phyloP scores from a whole-genome alignment of 2,329 filamentous ascomycete genomes.

The Daldinia sp. region DNA sequence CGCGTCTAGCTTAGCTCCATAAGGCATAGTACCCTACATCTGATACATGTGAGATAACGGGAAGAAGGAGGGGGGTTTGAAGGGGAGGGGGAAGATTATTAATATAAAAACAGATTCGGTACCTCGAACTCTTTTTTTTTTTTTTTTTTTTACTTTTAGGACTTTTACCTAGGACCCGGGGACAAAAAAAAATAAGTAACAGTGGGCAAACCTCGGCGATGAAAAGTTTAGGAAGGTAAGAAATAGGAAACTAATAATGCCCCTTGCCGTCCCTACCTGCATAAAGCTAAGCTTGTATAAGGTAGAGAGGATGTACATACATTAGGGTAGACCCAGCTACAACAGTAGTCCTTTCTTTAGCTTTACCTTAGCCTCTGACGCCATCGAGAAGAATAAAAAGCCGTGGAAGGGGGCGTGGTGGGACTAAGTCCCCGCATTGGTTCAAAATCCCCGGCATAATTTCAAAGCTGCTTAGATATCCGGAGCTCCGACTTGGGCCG shows the following conservation, averaged over 20 bases:
- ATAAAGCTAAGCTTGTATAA: constrained; percentile 1
- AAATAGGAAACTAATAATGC: background rate
- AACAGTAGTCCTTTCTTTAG: background rate
- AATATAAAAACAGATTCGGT: constrained; percentile 15
- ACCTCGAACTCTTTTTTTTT: background rate
- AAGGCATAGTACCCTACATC: constrained; percentile 16
- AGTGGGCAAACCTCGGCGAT: constrained; percentile 6
- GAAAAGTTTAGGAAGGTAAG: constrained; percentile 6
- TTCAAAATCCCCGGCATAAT: constrained; percentile 1
- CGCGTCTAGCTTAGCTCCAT: constrained; percentile 23
- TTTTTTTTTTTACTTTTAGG: no score
- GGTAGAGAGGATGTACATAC: background rate
- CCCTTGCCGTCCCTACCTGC: constrained; percentile 8
- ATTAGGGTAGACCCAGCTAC: no score
- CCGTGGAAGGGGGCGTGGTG: constrained; percentile 28
- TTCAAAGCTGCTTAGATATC: background rate
- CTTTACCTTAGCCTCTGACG: constrained; percentile 36
- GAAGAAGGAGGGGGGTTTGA: background rate
- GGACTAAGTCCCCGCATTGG: constrained; percentile 33
- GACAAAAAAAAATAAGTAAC: background rate
- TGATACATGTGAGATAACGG: constrained; percentile 6
- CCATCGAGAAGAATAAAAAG: constrained; percentile 28
- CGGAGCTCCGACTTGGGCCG: constrained; percentile 34
- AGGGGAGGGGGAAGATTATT: constrained; percentile 17
- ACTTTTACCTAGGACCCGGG: no score